phyloP scores from a whole-genome alignment of 2,329 filamentous ascomycete genomes.

The Helotiales sp. region DNA sequence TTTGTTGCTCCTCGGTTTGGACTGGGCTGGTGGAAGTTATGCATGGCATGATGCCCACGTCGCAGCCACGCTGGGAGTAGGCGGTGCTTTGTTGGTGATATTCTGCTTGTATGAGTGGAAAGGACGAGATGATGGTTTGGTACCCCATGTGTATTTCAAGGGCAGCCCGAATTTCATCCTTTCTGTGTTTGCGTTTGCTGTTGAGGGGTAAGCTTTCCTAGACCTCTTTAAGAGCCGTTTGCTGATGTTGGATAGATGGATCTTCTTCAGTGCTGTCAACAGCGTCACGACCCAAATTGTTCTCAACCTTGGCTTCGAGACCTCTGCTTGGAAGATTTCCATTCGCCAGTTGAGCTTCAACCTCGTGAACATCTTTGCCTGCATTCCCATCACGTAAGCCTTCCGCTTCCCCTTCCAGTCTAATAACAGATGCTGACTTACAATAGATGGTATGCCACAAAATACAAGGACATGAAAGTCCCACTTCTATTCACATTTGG shows the following conservation, averaged over 20 bases:
- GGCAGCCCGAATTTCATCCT: conserved; percentile 54
- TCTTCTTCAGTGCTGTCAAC: conserved; percentile 56
- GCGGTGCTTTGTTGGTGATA: conserved; percentile 29
- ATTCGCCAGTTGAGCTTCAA: conserved; percentile 48
- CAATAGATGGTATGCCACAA: conserved; percentile 44
- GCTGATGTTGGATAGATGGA: conserved; percentile 40
- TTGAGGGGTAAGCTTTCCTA: conserved; percentile 45
- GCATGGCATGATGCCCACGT: conserved; percentile 34
- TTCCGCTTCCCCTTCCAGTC: not conserved
- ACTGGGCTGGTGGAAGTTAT: conserved; percentile 47
- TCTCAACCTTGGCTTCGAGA: conserved; percentile 49
- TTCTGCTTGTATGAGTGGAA: conserved; percentile 49
- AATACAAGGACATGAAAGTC: conserved; percentile 48
- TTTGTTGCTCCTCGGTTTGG: conserved; percentile 45
- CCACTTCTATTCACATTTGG: conserved; percentile 48
- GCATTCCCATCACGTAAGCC: conserved; percentile 43
- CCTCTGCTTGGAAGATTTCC: conserved; percentile 47
- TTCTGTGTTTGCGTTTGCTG: conserved; percentile 54
- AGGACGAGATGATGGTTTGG: conserved; percentile 52
- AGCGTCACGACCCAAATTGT: conserved; percentile 50
- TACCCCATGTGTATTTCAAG: conserved; percentile 56
- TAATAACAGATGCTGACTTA: not conserved
- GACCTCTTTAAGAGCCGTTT: not conserved
- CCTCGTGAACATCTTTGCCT: conserved; percentile 41
- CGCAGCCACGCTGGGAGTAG: conserved; percentile 36